phyloP scores from a whole-genome alignment of 331 rosid genomes.

The Ulmus americana region DNA sequence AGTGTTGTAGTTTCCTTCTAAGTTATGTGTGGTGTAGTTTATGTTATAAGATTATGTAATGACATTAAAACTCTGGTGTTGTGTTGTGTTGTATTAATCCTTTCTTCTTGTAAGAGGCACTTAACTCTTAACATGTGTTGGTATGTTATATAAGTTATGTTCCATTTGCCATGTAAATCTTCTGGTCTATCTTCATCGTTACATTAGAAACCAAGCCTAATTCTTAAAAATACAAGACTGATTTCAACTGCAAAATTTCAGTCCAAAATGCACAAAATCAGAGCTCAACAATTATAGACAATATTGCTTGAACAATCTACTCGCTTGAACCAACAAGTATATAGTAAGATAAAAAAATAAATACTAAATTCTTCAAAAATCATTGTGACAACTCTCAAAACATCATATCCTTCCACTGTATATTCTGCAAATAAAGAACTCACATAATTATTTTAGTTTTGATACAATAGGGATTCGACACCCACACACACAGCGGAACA shows the following conservation, averaged over 20 bases:
- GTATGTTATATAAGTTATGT: slow-evolving; percentile 8
- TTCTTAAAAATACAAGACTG: background rate
- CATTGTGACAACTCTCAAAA: too few species aligned
- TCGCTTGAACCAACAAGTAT: too few species aligned
- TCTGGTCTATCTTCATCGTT: background rate
- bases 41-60: slow-evolving; percentile 9
- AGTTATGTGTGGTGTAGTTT: slow-evolving; percentile 14
- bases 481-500: too few species aligned
- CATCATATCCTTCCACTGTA: too few species aligned
- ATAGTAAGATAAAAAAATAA: too few species aligned
- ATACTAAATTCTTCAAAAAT: too few species aligned
- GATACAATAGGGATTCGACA: too few species aligned
- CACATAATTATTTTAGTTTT: too few species aligned
- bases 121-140: slow-evolving; percentile 10
- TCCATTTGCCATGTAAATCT: slow-evolving; percentile 6
- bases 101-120: slow-evolving; percentile 15
- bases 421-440: too few species aligned
- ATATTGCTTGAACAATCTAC: background rate
- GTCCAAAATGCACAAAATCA: background rate
- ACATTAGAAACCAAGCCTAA: background rate
- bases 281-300: slow-evolving; percentile 7
- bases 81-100: slow-evolving; percentile 13
- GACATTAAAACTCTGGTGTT: slow-evolving; percentile 17
- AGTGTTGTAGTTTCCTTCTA: slow-evolving; percentile 9
- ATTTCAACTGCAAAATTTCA: background rate